These are phyloP conservation scores for Paraglomus brasilianum DNA, from an alignment of 192 early-diverging fungal species.

Conservation along the genomic window DNA sequence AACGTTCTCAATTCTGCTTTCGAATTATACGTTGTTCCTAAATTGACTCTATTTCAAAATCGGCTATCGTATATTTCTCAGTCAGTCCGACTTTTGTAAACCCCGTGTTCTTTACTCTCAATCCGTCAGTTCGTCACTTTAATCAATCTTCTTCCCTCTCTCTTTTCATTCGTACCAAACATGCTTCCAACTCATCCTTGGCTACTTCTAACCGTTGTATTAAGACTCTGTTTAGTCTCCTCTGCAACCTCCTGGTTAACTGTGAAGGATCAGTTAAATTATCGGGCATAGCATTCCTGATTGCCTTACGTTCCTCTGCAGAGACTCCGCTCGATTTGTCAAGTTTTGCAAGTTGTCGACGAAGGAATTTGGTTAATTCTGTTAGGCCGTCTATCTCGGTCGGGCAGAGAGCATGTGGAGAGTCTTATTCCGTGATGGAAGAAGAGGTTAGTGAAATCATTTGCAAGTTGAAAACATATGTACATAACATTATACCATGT, in stretches of 20 bases:
- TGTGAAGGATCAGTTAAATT: slow-evolving; percentile 4
- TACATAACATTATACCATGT: neutral
- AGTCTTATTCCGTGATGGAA: neutral
- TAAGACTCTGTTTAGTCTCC: neutral
- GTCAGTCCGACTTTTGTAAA: no score
- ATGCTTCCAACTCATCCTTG: no score
- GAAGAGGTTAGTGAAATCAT: no score
- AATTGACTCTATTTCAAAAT: no score
- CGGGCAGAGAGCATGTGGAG: neutral
- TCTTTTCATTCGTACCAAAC: no score
- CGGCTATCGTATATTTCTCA: no score
- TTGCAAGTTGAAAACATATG: neutral
- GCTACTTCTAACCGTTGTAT: neutral
- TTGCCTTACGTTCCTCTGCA: neutral
- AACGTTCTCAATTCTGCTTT: no score
- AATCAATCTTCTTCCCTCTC: no score
- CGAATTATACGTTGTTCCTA: no score
- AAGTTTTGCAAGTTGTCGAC: neutral
- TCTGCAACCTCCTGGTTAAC: slow-evolving; percentile 8
- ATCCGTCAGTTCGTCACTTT: no score
- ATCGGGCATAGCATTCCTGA: slow-evolving; percentile 13
- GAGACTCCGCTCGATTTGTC: neutral
- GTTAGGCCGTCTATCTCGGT: slow-evolving; percentile 2
- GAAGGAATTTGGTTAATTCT: slow-evolving; percentile 10
- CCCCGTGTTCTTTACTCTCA: no score